Evolutionary conservation across 352 stramenopile genomes (phyloP).

Genomic region (Thraustotheca clavata): DNA sequence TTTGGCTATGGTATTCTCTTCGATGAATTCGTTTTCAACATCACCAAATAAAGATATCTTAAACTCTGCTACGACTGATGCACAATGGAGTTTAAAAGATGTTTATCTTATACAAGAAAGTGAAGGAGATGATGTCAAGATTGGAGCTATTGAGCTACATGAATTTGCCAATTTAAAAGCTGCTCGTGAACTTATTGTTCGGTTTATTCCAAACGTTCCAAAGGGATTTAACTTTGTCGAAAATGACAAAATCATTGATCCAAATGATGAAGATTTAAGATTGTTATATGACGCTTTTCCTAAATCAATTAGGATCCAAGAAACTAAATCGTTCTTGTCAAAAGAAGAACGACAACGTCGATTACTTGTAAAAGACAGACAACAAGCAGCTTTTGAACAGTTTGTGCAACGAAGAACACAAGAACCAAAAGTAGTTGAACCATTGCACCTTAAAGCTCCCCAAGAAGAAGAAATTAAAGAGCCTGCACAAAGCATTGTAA

Average conservation of each 20-base stretch:
- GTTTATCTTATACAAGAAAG: background rate
- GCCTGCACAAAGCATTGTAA: background rate
- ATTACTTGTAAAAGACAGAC: constrained; percentile 3
- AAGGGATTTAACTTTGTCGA: background rate
- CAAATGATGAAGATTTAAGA: background rate
- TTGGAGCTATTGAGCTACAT: constrained; percentile 10
- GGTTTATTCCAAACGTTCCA: background rate
- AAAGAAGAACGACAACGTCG: constrained; percentile 6
- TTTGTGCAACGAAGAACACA: constrained; percentile 7
- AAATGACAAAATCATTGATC: background rate
- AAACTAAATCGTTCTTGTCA: background rate
- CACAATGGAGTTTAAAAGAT: background rate
- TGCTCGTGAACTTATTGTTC: background rate
- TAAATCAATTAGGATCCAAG: background rate
- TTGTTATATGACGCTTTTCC: background rate
- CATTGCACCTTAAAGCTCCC: too few relatives aligned
- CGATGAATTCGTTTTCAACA: background rate
- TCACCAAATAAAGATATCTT: background rate
- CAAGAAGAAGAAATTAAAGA: background rate
- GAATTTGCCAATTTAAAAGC: background rate
- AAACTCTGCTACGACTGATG: background rate
- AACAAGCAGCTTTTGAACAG: constrained; percentile 20
- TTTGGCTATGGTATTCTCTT: background rate
- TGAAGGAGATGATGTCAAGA: background rate
- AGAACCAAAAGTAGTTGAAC: background rate